Evolutionary conservation across 352 stramenopile species (phyloP).

Genomic region (Phytophthora nicotianae): DNA sequence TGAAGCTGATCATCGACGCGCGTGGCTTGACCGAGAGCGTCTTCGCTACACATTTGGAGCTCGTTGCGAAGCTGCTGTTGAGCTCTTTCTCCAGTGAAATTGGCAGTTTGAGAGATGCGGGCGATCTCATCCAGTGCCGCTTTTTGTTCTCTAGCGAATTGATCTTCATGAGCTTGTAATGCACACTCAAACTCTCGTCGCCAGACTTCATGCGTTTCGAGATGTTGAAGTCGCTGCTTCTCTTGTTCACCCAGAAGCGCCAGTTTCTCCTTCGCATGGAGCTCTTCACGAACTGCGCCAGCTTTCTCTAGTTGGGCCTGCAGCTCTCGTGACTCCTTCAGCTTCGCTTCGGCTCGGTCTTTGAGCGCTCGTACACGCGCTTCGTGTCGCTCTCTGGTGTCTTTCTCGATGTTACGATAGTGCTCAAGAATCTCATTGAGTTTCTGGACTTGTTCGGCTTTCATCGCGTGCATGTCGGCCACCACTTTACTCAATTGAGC

Average conservation of each 20-base stretch:
- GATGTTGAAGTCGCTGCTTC: conserved; percentile 29
- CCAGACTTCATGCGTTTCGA: conserved; percentile 33
- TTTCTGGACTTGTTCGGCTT: conserved; percentile 61
- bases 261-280: conserved; percentile 24
- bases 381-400: conserved; percentile 68
- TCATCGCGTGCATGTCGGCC: conserved; percentile 78
- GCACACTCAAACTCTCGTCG: conserved; percentile 39
- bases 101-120: conserved; percentile 18
- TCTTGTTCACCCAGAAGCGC: conserved; percentile 25
- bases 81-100: conserved; percentile 1
- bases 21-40: conserved; percentile 33
- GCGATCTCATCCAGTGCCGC: conserved; percentile 31
- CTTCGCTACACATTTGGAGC: conserved; percentile 51
- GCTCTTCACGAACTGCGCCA: conserved; percentile 16
- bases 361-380: conserved; percentile 53
- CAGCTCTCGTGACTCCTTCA: conserved; percentile 37
- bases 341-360: conserved; percentile 30
- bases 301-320: conserved; percentile 39
- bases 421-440: conserved; percentile 57
- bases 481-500: conserved; percentile 71
- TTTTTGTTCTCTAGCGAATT: conserved; percentile 29
- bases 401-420: conserved; percentile 60
- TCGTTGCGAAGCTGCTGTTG: conserved; percentile 34
- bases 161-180: conserved; percentile 58
- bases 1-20: conserved; percentile 22